Evolutionary conservation across 257 asterid species (phyloP).

Genomic region (Fraxinus pennsylvanica): DNA sequence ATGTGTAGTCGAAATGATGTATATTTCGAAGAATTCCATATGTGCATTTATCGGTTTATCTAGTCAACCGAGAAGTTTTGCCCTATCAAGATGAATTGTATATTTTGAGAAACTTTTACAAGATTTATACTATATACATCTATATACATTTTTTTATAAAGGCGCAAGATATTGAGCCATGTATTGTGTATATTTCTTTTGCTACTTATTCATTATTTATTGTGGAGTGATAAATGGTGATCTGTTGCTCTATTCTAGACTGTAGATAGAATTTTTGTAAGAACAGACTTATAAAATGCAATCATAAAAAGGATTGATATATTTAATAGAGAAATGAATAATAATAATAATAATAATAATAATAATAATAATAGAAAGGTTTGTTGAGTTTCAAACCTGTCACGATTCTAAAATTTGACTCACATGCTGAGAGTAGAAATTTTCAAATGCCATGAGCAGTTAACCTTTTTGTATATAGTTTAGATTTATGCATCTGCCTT

Average conservation of each 20-base stretch:
- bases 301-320: neutral
- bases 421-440: neutral
- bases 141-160: neutral
- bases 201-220: neutral
- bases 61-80: neutral
- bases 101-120: neutral
- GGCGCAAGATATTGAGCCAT: neutral
- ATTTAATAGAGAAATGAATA: neutral
- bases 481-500: slow-evolving; percentile 14
- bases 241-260: neutral
- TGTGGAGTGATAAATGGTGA: neutral
- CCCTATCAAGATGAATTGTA: neutral
- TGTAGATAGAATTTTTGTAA: neutral
- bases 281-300: neutral
- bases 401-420: neutral
- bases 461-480: neutral
- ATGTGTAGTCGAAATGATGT: neutral
- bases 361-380: neutral
- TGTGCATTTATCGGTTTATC: neutral
- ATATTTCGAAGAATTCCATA: neutral
- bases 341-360: too few relatives aligned
- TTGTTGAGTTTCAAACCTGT: neutral
- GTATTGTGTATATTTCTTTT: neutral
- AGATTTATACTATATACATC: neutral
- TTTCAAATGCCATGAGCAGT: neutral